A percentile compares a stretch with the other conserved stretches of the same genome.
Evolutionary conservation across 805 yeast species (phyloP).

Genomic region (Starmerella cellae): DNA sequence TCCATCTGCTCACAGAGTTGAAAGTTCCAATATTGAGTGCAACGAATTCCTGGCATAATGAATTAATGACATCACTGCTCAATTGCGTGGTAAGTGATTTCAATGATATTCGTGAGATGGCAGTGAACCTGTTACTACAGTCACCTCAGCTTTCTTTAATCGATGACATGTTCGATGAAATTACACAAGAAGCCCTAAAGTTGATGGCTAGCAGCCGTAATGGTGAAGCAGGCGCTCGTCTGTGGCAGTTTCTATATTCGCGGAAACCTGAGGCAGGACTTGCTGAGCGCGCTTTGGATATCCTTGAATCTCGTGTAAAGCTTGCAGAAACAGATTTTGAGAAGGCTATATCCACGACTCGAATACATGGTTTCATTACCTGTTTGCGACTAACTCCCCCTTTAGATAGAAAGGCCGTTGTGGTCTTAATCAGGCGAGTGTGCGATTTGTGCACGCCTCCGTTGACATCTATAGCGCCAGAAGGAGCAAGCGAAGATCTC

Average conservation of each 20-base stretch:
- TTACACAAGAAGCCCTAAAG: slow-evolving; percentile 4
- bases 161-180: neutral
- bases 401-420: neutral
- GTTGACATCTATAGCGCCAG: slow-evolving; percentile 11
- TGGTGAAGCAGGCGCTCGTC: slow-evolving; percentile 17
- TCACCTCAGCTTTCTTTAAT: slow-evolving; percentile 27
- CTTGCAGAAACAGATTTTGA: slow-evolving; percentile 24
- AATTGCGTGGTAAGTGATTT: slow-evolving; percentile 57
- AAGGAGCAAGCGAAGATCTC: slow-evolving; percentile 22
- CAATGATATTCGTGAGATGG: slow-evolving; percentile 54
- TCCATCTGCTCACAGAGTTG: slow-evolving; percentile 34
- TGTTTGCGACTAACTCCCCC: neutral
- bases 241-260: slow-evolving; percentile 6
- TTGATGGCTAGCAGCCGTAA: slow-evolving; percentile 7
- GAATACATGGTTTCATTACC: slow-evolving; percentile 38
- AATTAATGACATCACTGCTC: slow-evolving; percentile 37
- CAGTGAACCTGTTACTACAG: slow-evolving; percentile 37
- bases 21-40: neutral
- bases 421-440: neutral
- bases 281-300: neutral
- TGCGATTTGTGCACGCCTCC: slow-evolving; percentile 11
- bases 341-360: slow-evolving; percentile 24
- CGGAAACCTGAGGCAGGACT: slow-evolving; percentile 19
- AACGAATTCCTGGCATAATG: neutral
- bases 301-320: slow-evolving; percentile 23